phyloP scores from a whole-genome alignment of 768 basidiomycete species.

The Phylloporus rhodoxanthus region DNA sequence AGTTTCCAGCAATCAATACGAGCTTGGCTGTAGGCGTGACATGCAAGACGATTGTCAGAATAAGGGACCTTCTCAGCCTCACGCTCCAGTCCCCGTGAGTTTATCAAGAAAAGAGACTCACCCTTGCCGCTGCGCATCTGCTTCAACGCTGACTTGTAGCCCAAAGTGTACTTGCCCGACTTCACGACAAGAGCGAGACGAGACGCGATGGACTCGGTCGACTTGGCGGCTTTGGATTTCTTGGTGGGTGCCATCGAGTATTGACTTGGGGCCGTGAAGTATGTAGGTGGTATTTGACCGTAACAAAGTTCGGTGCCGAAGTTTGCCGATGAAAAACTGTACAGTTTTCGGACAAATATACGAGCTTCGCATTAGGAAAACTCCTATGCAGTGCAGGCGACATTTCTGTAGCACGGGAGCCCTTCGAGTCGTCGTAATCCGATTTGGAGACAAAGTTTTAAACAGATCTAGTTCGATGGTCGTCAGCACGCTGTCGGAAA shows the following conservation, averaged over 20 bases:
- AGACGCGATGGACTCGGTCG: slow-evolving; percentile 88
- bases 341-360: slow-evolving; percentile 25
- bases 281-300: slow-evolving; percentile 6
- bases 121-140: slow-evolving; percentile 98
- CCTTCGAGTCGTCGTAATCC: slow-evolving; percentile 67
- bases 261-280: slow-evolving; percentile 15
- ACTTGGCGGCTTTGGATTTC: slow-evolving; percentile 92
- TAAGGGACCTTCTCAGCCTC: slow-evolving; percentile 99
- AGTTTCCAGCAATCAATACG: slow-evolving; percentile 97
- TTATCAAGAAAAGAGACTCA: slow-evolving; percentile 45
- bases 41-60: slow-evolving; percentile 45
- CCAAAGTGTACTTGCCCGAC: slow-evolving; percentile 95
- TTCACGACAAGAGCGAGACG: slow-evolving; percentile 95
- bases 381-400: slow-evolving; percentile 49
- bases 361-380: slow-evolving; percentile 17
- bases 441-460: slow-evolving; percentile 75
- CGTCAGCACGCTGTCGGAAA: slow-evolving; percentile 1
- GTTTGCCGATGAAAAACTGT: slow-evolving; percentile 19
- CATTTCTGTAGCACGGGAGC: slow-evolving; percentile 73
- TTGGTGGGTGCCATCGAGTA: slow-evolving; percentile 87
- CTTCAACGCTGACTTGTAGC: slow-evolving; percentile 98
- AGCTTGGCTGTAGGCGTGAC: slow-evolving; percentile 71
- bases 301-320: slow-evolving; percentile 14
- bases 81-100: slow-evolving; percentile 92
- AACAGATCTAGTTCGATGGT: slow-evolving; percentile 50